Conservation (phyloP, 2,329 filamentous ascomycete species). For the Alternaria sp. region DNA sequence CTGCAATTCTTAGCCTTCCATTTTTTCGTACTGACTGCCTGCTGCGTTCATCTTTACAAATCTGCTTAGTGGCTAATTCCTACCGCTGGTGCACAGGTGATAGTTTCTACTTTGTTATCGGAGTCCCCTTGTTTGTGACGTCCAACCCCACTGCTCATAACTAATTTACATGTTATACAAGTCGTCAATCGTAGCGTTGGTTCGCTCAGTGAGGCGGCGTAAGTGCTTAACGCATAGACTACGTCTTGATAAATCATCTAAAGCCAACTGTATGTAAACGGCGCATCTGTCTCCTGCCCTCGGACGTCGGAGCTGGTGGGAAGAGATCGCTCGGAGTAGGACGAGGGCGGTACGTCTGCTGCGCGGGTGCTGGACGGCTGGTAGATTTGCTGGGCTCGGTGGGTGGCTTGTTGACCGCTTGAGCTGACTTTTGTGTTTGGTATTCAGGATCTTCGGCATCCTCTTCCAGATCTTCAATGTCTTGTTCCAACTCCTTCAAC, state of each 20-base stretch:
- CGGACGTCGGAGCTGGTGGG: slow-evolving; percentile 27
- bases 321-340: slow-evolving; percentile 39
- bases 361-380: slow-evolving; percentile 16
- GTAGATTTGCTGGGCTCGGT: slow-evolving; percentile 1
- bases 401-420: background rate
- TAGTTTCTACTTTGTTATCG: background rate
- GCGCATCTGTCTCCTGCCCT: slow-evolving; percentile 30
- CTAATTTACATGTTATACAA: background rate
- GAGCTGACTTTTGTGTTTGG: slow-evolving; percentile 1
- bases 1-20: background rate
- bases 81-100: background rate
- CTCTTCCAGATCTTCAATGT: slow-evolving; percentile 32
- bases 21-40: background rate
- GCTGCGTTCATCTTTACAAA: background rate
- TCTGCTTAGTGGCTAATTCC: background rate
- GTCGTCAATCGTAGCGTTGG: background rate
- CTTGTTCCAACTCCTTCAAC: slow-evolving; percentile 33
- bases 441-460: slow-evolving; percentile 22
- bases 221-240: background rate
- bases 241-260: background rate
- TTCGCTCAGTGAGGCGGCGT: background rate
- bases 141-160: background rate
- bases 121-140: background rate
- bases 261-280: slow-evolving; percentile 33
- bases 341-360: slow-evolving; percentile 29